Base-by-base conservation (phyloP, 192 early-diverging fungal genomes). In the Allomyces macrogynus region DNA sequence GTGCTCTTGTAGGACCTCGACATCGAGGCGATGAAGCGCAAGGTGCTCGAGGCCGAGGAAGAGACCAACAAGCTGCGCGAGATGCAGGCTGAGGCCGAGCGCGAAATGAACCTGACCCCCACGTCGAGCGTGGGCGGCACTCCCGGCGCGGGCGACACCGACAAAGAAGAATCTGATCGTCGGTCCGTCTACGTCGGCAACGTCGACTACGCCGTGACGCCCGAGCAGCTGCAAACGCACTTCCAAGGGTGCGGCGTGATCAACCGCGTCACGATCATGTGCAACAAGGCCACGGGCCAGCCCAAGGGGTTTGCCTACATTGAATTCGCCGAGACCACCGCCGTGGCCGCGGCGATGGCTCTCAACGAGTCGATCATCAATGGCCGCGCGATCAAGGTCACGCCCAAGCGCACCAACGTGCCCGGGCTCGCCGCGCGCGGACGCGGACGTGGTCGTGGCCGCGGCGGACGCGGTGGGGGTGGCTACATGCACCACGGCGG, bases 151-250 rank as follows among this genome's bases (percentile, higher is more conserved):
- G 23, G 24, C 49, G 24, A 20, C 14, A 27, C 5, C 22, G 25
- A 67, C 49, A 82, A 81, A 65, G 86, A 87, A 61, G 85, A 86
- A 44, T 84, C 87, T 23, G 94, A 99, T 61, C 67, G 73, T 18
- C 77, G 94, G 69, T 97, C 93, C 26, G 86, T 95, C 62, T 95
- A 95, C 71, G 89, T 97, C 24, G 91, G 93, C 42, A 95, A 92
- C 77, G 93, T 97, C 25, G 95, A 99, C 73, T 99, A 96, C 77
- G 78, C 75, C 54, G 78, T 90, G 24, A 92, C 92, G 63, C 93
- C 95, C 20, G 93, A 96, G 68, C 90, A 96, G 67, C 78, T 99
- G 40, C 92, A 96, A 72, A 84, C 83, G 40, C 92, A 93, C 69
- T 99, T 99, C 67, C 87, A 92, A 74, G 80, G 89, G 10, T 95